Base-by-base conservation (phyloP, 352 stramenopile genomes). In the Phytophthora palmivora region DNA sequence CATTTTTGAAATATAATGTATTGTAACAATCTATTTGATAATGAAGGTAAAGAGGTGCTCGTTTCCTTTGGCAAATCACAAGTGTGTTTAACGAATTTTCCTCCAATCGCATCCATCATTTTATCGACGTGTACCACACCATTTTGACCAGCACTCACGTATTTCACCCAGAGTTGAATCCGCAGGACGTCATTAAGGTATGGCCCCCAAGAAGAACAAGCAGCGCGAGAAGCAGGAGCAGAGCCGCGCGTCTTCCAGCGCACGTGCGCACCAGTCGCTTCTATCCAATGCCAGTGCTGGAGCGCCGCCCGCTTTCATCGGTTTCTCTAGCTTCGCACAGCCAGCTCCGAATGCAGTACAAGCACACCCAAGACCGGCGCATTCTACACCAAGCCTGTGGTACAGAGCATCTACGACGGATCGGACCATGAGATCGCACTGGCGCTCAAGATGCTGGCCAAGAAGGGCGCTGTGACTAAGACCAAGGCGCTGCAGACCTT, bases 181-280 rank as follows among this genome's bases (percentile, higher is more conserved):
- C n/a, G n/a, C n/a, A n/a, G n/a, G n/a, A n/a, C n/a, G 30, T 42
- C 33, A 53, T 24, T 15, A 30, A 36, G 16, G 6, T 5, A 81
- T 81, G 72, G 48, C 64, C 18, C 78, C 79, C 45, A 89, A 89
- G 79, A 91, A 87, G 65, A 96, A 91, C 76, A 94, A 94, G 69
- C 87, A 96, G 76, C 84, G 84, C 66, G 87, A 96, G 70, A 91
- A 91, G 61, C 80, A 89, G 48, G 87, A 92, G 70, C 81, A 94
- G 65, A 91, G 70, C 52, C 80, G 81, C 38, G 87, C 87, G 42
- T 93, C 87, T 8, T 96, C 87, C 9, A 91, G 85, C 43, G 72
- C 84, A 8, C 87, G 87, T 37, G 85, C 85, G n/a, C 81, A 91
- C 41, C 71, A 91, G 61, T 72, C 70, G 24, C 70, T 94, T 19